Base-by-base conservation (phyloP, 257 asterid species). In the Solanum pimpinellifolium region DNA sequence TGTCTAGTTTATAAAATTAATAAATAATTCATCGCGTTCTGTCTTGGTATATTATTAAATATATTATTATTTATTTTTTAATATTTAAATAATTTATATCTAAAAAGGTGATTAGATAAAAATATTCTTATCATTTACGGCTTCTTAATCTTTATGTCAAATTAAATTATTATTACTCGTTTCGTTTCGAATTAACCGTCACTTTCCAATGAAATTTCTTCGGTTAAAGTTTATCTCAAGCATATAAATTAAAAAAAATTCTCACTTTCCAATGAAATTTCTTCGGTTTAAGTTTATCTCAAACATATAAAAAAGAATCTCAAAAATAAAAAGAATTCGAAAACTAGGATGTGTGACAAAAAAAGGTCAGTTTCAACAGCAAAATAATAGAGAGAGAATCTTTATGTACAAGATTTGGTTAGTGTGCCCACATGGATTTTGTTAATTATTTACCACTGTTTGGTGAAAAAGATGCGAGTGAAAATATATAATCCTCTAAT, bases 351-450 rank as follows among this genome's bases (percentile, higher is more conserved):
- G 31, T 84, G 87, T 85, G 90, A 91, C 93, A 93, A 93, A 93
- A 92, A 90, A 81, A 14, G 83, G 91, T 90, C 93, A 46, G 85
- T 91, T 91, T 92, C 92, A 89, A 84, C 60, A 88, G 75, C 87
- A 72, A 90, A 89, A 91, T 90, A 88, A 92, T 87, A 31, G 90
- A 46, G 82, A 74, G 86, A 89, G 95, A 46, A 85, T 94, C 96
- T 92, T 59, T 91, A 39, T 85, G 85, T 89, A 89, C 88, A 88
- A 90, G 85, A 91, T 85, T 84, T 78, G 90, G 74, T 69, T 88
- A 89, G 84, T 29, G 91, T 80, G 87, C 92, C 93, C 90, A 84
- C 89, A 37, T 74, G 66, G 90, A 68, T 88, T 25, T 25, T 25
- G 41, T 20, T 80, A 56, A 56, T 56, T 56, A 27, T 47, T 47